These are phyloP conservation scores for Gelatoporia subvermispora DNA, from an alignment of 768 basidiomycete genomes.

Conservation along the genomic window DNA sequence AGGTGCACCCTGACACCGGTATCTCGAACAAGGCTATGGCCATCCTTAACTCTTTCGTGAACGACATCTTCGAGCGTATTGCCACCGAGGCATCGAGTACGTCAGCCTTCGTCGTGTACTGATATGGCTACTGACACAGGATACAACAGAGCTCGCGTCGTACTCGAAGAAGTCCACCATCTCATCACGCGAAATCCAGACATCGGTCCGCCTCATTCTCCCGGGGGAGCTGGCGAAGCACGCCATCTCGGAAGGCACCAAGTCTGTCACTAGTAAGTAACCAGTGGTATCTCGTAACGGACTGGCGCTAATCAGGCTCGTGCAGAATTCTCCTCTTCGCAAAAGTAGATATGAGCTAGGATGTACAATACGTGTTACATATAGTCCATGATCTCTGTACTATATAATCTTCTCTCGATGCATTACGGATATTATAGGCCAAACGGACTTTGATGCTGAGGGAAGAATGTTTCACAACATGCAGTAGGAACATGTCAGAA, in stretches of 20 bases:
- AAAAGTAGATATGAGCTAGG: constrained; percentile 15
- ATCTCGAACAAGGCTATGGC: constrained; percentile 89
- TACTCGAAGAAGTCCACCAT: constrained; percentile 91
- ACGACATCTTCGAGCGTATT: constrained; percentile 81
- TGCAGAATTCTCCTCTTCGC: constrained; percentile 47
- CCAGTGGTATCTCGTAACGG: not conserved
- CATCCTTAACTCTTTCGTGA: constrained; percentile 80
- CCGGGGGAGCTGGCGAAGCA: constrained; percentile 86
- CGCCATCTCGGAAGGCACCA: constrained; percentile 82
- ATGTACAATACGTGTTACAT: constrained; percentile 9
- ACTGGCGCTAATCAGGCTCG: constrained; percentile 9
- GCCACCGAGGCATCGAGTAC: constrained; percentile 68
- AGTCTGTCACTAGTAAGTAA: constrained; percentile 61
- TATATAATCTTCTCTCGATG: constrained; percentile 6
- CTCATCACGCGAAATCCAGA: constrained; percentile 89
- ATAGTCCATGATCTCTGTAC: constrained; percentile 17
- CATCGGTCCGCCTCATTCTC: constrained; percentile 75
- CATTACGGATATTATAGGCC: constrained; percentile 6
- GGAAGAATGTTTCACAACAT: not conserved
- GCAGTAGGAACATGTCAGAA: constrained; percentile 11
- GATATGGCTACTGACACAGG: constrained; percentile 1
- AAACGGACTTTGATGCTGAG: not conserved
- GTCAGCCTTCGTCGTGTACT: constrained; percentile 17
- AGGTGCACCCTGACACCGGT: constrained; percentile 91
- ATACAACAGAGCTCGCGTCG: constrained; percentile 61